Conservation (phyloP, 345 rosid species). For the Eucalyptus marginata region DNA sequence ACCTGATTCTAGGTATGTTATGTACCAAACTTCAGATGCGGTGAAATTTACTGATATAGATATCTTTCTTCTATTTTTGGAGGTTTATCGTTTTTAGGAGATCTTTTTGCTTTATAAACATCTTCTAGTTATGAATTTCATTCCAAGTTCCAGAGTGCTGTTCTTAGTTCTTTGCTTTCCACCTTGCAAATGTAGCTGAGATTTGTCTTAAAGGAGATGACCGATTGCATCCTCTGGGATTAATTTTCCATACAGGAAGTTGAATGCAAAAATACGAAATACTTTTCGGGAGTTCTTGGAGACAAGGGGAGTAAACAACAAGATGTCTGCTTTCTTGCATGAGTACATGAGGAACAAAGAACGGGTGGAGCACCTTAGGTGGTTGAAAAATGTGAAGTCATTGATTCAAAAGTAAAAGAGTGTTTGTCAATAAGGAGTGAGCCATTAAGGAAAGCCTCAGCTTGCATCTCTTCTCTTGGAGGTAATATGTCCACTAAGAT, state of each 20-base stretch:
- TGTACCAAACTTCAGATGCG: not conserved
- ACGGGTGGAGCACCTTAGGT: constrained; percentile 52
- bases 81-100: not conserved
- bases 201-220: not conserved
- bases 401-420: constrained; percentile 22
- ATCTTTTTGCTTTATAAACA: not conserved
- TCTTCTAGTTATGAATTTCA: not conserved
- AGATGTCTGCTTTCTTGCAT: constrained; percentile 58
- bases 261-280: constrained; percentile 35
- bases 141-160: not conserved
- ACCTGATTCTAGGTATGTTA: constrained; percentile 41
- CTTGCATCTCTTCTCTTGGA: not conserved
- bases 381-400: constrained; percentile 44
- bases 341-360: constrained; percentile 68
- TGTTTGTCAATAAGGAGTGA: not conserved
- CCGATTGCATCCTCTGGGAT: not conserved
- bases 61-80: not conserved
- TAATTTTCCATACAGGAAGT: constrained; percentile 25
- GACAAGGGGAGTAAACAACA: constrained; percentile 47
- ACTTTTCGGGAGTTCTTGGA: constrained; percentile 27
- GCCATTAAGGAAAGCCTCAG: not conserved
- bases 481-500: not conserved
- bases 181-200: not conserved
- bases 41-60: not conserved
- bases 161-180: not conserved